Evolutionary conservation across 345 rosid genomes (phyloP), one percentile per base, ranked within the genome.

Genomic region (Streptanthus diversifolius): DNA sequence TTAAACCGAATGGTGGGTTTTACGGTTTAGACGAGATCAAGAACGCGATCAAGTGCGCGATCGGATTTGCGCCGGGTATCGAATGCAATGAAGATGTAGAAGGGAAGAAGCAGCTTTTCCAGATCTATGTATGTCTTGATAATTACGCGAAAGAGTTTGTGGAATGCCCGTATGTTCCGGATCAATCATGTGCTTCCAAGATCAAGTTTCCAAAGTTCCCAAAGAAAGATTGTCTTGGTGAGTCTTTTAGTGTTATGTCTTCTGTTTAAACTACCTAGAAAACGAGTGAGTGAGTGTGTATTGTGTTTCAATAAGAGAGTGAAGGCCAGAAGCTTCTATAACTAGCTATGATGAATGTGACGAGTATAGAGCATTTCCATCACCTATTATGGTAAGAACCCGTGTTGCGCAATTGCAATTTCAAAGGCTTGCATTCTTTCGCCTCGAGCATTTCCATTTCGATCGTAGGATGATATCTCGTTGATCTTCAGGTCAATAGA

Each of bases 361-460:
- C 2, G 29, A 53, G 39, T 66, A 24, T 5, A 47, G 18, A 45
- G 0, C 4, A n/a, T n/a, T n/a, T n/a, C n/a, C n/a, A n/a, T n/a
- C 57, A 67, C 66, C 85, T 86, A 80, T 47, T 81, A 72, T 5
- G 87, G 85, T 78, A 93, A 79, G 76, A 93, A 88, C 11, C 97
- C 97, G 29, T 88, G 88, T 10, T 35, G 81, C 41, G 84, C 78
- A 44, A 93, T 81, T 36, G 91, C 90, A 17, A 82, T 80, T 78
- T 91, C 98, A 63, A 91, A 91, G 29, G 98, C 93, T 52, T 82
- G 80, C 77, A 93, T 85, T 82, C 90, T 87, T 76, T 88, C 96
- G n/a, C 91, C 87, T 0, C 84, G 80, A 36, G 87, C 79, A 57
- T 74, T 85, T 47, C 97, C 95, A 77, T 90, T 93, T 79, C 90